Base-by-base conservation (phyloP, 2,329 filamentous ascomycete genomes). In the Cytospora leucostoma region DNA sequence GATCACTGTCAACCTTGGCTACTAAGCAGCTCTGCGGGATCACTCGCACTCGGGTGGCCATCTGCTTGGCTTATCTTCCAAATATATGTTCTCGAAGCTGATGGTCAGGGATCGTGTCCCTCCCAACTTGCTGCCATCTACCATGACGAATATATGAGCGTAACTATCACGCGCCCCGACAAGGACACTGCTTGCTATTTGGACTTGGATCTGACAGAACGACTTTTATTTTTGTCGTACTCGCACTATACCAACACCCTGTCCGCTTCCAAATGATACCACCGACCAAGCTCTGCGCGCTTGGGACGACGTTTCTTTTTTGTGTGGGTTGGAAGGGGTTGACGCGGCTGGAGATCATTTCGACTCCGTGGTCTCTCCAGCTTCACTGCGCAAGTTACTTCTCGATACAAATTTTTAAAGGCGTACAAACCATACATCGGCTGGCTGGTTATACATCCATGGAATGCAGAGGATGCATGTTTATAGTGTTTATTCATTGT, bases 401-500 rank as follows among this genome's bases (percentile, higher is more conserved):
- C 60, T 65, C 51, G 63, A 59, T 58, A 63, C 63, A 65, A 65
- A 63, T 59, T 65, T 52, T 55, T 49, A 47, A 40, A 53, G 63
- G 63, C 60, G 63, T 65, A 65, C 60, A 65, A 62, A 59, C 49
- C 59, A 61, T 65, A 65, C 55, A 65, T 63, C 35, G 60, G 56
- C 56, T 63, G 63, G 63, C 52, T 65, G 34, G 55, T 62, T 21
- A 21, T 27, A 60, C 57, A 40, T 47, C 58, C 27, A 55, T 27
- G 51, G 51, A 59, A 32, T 40, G 57, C 55, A 54, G 37, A 59
- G 44, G 59, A 56, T 34, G 55, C 55, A 55, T 65, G n/a, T 62
- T 47, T 54, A 27, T 65, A 65, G 63, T 65, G 60, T 65, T 52
- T 65, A 65, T 65, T 65, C 60, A 63, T 62, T n/a, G 38, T 61